phyloP scores from a whole-genome alignment of 2,329 filamentous ascomycete genomes.

The Exophiala calicioides region DNA sequence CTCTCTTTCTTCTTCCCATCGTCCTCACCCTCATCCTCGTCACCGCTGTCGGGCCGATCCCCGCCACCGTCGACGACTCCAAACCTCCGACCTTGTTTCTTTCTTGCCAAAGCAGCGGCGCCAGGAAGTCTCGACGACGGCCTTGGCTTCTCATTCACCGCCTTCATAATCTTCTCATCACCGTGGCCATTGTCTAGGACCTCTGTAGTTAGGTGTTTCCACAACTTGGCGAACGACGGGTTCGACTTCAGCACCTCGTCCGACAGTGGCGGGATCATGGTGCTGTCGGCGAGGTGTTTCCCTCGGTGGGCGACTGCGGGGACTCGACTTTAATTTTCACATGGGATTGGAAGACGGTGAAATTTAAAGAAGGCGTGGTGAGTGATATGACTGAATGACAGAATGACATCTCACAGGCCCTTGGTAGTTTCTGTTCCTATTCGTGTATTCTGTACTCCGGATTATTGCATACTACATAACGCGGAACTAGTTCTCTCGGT shows the following conservation, averaged over 20 bases:
- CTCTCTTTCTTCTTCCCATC: background rate
- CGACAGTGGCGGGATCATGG: constrained; percentile 47
- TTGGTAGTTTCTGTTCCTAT: too few species aligned
- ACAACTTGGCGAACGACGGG: constrained; percentile 45
- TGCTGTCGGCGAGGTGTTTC: background rate
- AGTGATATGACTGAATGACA: too few species aligned
- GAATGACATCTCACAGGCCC: too few species aligned
- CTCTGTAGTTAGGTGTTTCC: constrained; percentile 41
- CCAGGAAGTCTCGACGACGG: constrained; percentile 30
- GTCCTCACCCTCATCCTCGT: constrained; percentile 5
- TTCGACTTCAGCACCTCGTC: constrained; percentile 42
- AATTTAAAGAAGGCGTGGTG: too few species aligned
- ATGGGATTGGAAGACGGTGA: background rate
- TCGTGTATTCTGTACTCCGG: too few species aligned
- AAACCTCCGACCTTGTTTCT: too few species aligned
- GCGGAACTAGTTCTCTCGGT: too few species aligned
- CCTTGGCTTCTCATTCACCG: constrained; percentile 28
- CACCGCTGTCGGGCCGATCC: constrained; percentile 10
- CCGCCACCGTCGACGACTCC: too few species aligned
- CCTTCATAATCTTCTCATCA: constrained; percentile 43
- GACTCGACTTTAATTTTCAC: too few species aligned
- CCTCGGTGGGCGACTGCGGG: too few species aligned
- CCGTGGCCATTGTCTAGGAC: constrained; percentile 42
- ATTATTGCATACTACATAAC: too few species aligned
- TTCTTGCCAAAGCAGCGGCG: too few species aligned